These are phyloP conservation scores for Dendrobium huoshanense DNA, from an alignment of 106 monocot genomes.

Conservation along the genomic window DNA sequence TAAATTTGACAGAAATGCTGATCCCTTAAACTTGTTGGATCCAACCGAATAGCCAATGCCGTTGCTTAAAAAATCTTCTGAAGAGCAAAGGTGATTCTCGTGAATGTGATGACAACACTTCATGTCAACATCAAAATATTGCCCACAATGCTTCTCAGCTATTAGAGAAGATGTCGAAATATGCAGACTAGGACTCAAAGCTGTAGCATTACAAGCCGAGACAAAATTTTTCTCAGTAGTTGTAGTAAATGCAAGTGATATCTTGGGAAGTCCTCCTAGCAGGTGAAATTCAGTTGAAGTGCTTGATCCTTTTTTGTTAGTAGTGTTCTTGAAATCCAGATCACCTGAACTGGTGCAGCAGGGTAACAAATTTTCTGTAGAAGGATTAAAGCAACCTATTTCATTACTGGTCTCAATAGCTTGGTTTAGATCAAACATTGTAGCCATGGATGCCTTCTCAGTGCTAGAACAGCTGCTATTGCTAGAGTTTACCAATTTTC, in stretches of 20 bases:
- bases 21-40: too few relatives aligned
- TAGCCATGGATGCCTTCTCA: constrained; percentile 7
- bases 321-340: not conserved
- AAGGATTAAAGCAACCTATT: not conserved
- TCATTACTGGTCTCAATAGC: constrained; percentile 5
- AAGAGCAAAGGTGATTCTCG: constrained; percentile 4
- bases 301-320: not conserved
- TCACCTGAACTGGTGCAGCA: constrained; percentile 6
- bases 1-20: too few relatives aligned
- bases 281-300: constrained; percentile 14
- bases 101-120: not conserved
- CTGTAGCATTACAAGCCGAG: not conserved
- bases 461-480: constrained; percentile 1
- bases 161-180: too few relatives aligned
- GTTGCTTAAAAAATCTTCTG: not conserved
- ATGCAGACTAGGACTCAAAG: not conserved
- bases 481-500: not conserved
- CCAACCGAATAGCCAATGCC: too few relatives aligned
- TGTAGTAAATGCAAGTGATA: not conserved
- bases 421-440: constrained; percentile 22
- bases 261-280: constrained; percentile 6
- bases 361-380: constrained; percentile 1
- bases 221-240: not conserved
- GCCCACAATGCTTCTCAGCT: too few relatives aligned
- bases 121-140: too few relatives aligned